Conservation (phyloP, 768 basidiomycete genomes). For the Boletus pseudopeckii region DNA sequence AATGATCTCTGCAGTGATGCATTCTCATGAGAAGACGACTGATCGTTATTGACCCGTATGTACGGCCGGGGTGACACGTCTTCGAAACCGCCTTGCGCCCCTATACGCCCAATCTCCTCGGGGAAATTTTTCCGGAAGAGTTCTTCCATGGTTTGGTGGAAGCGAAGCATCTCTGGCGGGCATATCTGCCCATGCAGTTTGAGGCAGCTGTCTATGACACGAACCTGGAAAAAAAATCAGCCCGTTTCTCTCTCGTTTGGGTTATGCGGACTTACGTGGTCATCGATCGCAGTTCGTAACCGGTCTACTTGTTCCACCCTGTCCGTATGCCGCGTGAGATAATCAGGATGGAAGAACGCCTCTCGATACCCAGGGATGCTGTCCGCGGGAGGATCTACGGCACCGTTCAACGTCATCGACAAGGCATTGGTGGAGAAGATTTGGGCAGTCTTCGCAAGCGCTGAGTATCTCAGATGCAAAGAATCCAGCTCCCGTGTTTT, state of each 20-base stretch:
- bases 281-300: constrained; percentile 71
- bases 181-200: constrained; percentile 80
- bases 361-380: constrained; percentile 75
- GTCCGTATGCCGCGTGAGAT: constrained; percentile 64
- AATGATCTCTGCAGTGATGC: constrained; percentile 45
- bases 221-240: constrained; percentile 45
- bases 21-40: constrained; percentile 45
- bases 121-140: constrained; percentile 84
- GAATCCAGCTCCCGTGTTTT: constrained; percentile 76
- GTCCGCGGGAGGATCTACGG: constrained; percentile 78
- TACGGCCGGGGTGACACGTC: constrained; percentile 40
- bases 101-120: constrained; percentile 75
- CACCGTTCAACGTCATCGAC: constrained; percentile 82
- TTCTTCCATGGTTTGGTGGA: constrained; percentile 85
- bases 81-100: constrained; percentile 55
- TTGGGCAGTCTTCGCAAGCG: constrained; percentile 74
- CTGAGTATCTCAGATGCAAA: constrained; percentile 67
- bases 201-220: constrained; percentile 79
- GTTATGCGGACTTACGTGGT: constrained; percentile 53
- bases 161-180: constrained; percentile 83
- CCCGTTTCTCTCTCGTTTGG: not conserved
- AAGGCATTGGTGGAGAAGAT: constrained; percentile 73
- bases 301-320: constrained; percentile 68
- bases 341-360: constrained; percentile 70
- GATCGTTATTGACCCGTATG: constrained; percentile 43